phyloP scores from a whole-genome alignment of 768 basidiomycete species.

The Rickenella mellea region DNA sequence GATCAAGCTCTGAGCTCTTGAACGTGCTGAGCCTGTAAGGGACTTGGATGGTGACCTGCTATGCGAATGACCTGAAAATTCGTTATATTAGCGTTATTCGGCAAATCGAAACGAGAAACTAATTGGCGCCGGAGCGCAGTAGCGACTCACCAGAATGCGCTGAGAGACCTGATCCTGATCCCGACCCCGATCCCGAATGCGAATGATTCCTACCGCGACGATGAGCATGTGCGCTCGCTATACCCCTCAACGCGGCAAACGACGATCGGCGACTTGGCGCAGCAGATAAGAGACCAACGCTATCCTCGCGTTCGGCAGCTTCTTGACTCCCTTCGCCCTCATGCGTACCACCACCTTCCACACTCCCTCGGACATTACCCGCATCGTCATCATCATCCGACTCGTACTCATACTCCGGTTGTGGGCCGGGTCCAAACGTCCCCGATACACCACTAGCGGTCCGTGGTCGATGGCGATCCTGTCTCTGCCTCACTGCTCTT shows the following conservation, averaged over 20 bases:
- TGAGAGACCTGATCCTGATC: not conserved
- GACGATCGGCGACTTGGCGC: slow-evolving; percentile 42
- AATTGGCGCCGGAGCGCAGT: too few species aligned
- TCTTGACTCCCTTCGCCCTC: slow-evolving; percentile 46
- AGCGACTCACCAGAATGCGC: too few species aligned
- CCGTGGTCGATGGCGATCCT: slow-evolving; percentile 5
- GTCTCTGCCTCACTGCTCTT: slow-evolving; percentile 17
- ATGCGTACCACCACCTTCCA: too few species aligned
- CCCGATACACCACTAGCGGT: slow-evolving; percentile 6
- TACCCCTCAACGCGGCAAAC: slow-evolving; percentile 23
- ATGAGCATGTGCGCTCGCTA: slow-evolving; percentile 28
- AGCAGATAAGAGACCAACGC: slow-evolving; percentile 44
- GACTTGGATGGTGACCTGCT: not conserved
- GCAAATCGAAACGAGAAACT: not conserved
- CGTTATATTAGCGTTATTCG: not conserved
- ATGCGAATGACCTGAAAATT: not conserved
- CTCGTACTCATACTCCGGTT: slow-evolving; percentile 14
- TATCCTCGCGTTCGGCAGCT: slow-evolving; percentile 54
- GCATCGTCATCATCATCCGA: slow-evolving; percentile 21
- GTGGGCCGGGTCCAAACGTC: slow-evolving; percentile 11
- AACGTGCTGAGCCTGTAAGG: slow-evolving; percentile 22
- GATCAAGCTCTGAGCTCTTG: slow-evolving; percentile 57
- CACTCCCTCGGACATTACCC: slow-evolving; percentile 18
- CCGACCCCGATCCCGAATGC: slow-evolving; percentile 30
- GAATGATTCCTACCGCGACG: slow-evolving; percentile 21